A percentile compares a stretch with the other conserved stretches of the same genome.
Evolutionary conservation across 805 yeast genomes (phyloP).

Genomic region (Candida adriatica): DNA sequence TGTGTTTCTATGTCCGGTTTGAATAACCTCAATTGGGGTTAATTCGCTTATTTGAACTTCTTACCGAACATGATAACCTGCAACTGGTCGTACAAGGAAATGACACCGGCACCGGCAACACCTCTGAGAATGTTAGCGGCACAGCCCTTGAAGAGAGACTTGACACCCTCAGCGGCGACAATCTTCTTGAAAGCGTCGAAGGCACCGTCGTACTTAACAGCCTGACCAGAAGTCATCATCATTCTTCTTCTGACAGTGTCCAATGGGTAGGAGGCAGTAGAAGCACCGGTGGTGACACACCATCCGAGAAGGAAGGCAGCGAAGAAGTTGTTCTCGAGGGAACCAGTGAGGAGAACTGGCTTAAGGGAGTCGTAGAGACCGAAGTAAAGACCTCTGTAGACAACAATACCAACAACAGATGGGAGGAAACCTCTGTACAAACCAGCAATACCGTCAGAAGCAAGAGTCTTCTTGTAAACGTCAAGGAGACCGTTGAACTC

Average conservation of each 20-base stretch:
- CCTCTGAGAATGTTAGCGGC: constrained; percentile 99
- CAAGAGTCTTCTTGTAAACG: constrained; percentile 93
- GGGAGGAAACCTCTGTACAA: constrained; percentile 99
- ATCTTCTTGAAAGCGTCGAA: constrained; percentile 87
- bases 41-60: constrained; percentile 59
- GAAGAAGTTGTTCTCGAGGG: constrained; percentile 88
- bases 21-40: constrained; percentile 28
- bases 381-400: constrained; percentile 98
- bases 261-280: constrained; percentile 98
- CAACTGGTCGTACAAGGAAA: constrained; percentile 95
- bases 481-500: constrained; percentile 96
- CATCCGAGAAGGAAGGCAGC: constrained; percentile 97
- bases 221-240: constrained; percentile 99
- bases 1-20: too few species aligned
- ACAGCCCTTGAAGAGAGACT: constrained; percentile 95
- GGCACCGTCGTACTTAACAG: constrained; percentile 93
- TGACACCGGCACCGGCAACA: constrained; percentile 99
- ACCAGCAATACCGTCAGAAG: constrained; percentile 96
- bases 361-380: constrained; percentile 96
- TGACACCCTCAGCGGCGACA: constrained; percentile 93
- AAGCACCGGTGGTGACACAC: constrained; percentile 97
- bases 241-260: constrained; percentile 99
- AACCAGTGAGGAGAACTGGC: constrained; percentile 91
- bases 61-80: constrained; percentile 93
- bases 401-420: constrained; percentile 94